A percentile compares a stretch with the other conserved stretches of the same genome.
phyloP scores from a whole-genome alignment of 2,329 filamentous ascomycete genomes.

The Botryosphaeria agaves region DNA sequence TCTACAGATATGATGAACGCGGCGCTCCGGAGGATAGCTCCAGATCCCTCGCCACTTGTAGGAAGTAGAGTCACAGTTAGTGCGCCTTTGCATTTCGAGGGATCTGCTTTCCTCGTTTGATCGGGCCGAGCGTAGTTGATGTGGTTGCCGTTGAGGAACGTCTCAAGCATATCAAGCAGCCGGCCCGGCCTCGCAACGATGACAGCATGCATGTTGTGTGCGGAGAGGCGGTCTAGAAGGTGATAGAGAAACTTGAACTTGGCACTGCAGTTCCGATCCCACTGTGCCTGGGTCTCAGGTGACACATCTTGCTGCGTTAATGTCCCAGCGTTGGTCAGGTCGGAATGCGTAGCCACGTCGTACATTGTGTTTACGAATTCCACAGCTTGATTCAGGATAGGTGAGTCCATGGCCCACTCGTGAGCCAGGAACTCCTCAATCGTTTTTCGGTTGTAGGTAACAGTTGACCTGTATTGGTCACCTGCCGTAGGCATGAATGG shows the following conservation, averaged over 20 bases:
- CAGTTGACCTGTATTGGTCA: slow-evolving; percentile 3
- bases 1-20: slow-evolving; percentile 25
- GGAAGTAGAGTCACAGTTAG: slow-evolving; percentile 19
- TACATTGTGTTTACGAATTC: slow-evolving; percentile 5
- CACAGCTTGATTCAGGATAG: not conserved
- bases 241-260: slow-evolving; percentile 19
- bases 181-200: slow-evolving; percentile 12
- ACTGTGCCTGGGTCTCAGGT: slow-evolving; percentile 12
- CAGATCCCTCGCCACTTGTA: slow-evolving; percentile 7
- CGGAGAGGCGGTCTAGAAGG: slow-evolving; percentile 11
- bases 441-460: slow-evolving; percentile 2
- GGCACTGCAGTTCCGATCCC: slow-evolving; percentile 15
- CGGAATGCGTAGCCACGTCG: slow-evolving; percentile 13
- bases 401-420: not conserved
- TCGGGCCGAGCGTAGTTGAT: slow-evolving; percentile 5
- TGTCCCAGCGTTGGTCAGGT: slow-evolving; percentile 15
- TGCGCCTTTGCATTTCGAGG: slow-evolving; percentile 2
- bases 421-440: slow-evolving; percentile 1
- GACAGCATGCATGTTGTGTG: slow-evolving; percentile 10
- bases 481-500: slow-evolving; percentile 1
- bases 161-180: slow-evolving; percentile 14
- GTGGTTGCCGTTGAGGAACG: slow-evolving; percentile 11
- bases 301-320: slow-evolving; percentile 11
- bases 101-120: slow-evolving; percentile 5
- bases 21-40: slow-evolving; percentile 10